Evolutionary conservation across 2,329 filamentous ascomycete genomes (phyloP).

Genomic region (Cladorrhinum sp.): DNA sequence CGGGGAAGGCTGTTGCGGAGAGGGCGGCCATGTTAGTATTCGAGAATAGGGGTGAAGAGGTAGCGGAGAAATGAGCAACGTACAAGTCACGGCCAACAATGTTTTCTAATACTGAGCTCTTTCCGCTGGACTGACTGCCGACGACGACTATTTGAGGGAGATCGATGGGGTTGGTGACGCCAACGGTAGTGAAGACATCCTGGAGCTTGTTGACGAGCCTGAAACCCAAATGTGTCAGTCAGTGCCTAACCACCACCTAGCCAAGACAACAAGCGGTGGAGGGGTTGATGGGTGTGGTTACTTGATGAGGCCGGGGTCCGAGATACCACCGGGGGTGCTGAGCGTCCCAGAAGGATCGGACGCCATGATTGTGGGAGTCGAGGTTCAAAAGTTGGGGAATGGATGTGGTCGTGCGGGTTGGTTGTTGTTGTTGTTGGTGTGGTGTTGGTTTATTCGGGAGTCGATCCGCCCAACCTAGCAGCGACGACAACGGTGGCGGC

Average conservation of each 20-base stretch:
- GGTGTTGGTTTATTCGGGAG: not conserved
- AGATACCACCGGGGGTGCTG: constrained; percentile 56
- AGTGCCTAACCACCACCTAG: constrained; percentile 21
- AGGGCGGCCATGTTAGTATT: constrained; percentile 11
- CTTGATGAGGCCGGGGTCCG: constrained; percentile 66
- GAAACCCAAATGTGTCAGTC: constrained; percentile 27
- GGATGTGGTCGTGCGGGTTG: not conserved
- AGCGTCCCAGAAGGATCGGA: constrained; percentile 31
- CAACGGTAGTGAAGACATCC: constrained; percentile 98
- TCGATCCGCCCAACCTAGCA: not conserved
- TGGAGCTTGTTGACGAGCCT: constrained; percentile 97
- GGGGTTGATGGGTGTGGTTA: constrained; percentile 35
- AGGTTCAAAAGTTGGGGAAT: not conserved
- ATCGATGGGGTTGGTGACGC: constrained; percentile 99
- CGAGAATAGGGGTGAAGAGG: constrained; percentile 17
- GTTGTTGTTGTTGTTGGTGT: not conserved
- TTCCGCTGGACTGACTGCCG: constrained; percentile 97
- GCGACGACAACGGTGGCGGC: not conserved
- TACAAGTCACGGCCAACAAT: constrained; percentile 99
- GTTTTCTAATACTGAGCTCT: constrained; percentile 98
- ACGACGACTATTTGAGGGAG: constrained; percentile 97
- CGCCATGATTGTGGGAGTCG: constrained; percentile 23
- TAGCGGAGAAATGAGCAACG: too few species aligned
- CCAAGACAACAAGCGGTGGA: constrained; percentile 2
- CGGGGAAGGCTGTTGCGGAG: constrained; percentile 72